phyloP scores from a whole-genome alignment of 352 stramenopile genomes.

The Globisporangium uncinulatum region DNA sequence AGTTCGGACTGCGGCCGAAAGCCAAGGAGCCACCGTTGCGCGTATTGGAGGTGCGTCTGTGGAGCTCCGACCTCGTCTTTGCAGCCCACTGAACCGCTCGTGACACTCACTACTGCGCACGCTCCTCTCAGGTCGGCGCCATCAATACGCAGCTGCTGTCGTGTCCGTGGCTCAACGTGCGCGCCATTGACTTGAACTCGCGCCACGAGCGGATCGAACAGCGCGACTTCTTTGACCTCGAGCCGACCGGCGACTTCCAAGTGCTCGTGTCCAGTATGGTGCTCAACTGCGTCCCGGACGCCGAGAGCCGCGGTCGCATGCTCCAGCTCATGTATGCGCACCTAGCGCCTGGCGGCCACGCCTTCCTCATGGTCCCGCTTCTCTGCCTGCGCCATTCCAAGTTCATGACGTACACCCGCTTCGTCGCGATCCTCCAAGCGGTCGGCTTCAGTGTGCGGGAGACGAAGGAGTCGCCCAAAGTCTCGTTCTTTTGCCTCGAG shows the following conservation, averaged over 20 bases:
- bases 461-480: conserved; percentile 74
- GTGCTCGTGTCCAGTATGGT: conserved; percentile 93
- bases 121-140: conserved; percentile 81
- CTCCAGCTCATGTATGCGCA: conserved; percentile 58
- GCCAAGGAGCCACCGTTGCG: conserved; percentile 56
- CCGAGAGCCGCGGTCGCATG: conserved; percentile 75
- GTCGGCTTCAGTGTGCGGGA: conserved; percentile 63
- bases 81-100: neutral
- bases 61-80: neutral
- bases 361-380: conserved; percentile 77
- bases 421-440: conserved; percentile 59
- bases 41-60: conserved; percentile 46
- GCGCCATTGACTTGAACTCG: conserved; percentile 94
- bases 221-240: conserved; percentile 89
- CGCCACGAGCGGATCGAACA: conserved; percentile 89
- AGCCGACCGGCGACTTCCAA: conserved; percentile 69
- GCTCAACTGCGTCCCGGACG: conserved; percentile 95
- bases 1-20: conserved; percentile 59
- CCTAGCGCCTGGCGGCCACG: conserved; percentile 37
- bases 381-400: conserved; percentile 71
- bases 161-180: conserved; percentile 89
- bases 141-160: conserved; percentile 97
- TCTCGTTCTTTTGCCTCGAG: conserved; percentile 79
- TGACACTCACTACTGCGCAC: too few relatives aligned
- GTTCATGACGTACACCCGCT: conserved; percentile 70